These are phyloP conservation scores for Leptographium flavum DNA, from an alignment of 2,329 filamentous ascomycete species.

Conservation along the genomic window DNA sequence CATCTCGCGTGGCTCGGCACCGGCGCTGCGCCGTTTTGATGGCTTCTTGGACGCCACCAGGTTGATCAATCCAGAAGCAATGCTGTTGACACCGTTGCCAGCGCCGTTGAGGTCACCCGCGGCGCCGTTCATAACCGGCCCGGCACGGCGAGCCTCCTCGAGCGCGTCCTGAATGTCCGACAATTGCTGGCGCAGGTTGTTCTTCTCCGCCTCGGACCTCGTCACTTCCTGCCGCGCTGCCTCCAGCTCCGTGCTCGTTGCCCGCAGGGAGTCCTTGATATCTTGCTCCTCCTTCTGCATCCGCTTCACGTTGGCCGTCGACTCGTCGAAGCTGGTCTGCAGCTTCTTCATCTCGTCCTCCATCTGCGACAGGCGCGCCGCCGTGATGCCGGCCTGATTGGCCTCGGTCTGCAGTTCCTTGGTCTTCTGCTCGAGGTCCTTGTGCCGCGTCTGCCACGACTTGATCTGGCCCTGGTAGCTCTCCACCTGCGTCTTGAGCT, in stretches of 20 bases:
- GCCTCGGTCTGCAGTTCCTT: conserved; percentile 94
- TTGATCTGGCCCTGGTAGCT: conserved; percentile 94
- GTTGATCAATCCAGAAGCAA: conserved; percentile 58
- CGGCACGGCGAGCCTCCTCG: conserved; percentile 67
- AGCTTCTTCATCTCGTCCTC: conserved; percentile 93
- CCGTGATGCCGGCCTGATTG: conserved; percentile 92
- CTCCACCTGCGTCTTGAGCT: conserved; percentile 72
- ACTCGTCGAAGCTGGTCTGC: conserved; percentile 80
- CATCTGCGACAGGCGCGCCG: conserved; percentile 78
- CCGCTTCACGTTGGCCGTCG: conserved; percentile 76
- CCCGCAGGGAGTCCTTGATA: conserved; percentile 67
- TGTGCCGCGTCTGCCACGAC: conserved; percentile 88
- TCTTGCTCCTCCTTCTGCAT: conserved; percentile 89
- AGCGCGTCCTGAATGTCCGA: conserved; percentile 84
- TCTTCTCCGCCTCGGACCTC: conserved; percentile 72
- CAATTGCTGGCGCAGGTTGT: conserved; percentile 73
- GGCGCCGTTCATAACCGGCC: conserved; percentile 51
- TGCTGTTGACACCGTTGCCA: conserved; percentile 6
- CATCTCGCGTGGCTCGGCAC: conserved; percentile 67
- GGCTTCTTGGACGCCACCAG: conserved; percentile 86
- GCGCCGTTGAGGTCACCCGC: conserved; percentile 46
- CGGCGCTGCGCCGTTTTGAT: conserved; percentile 83
- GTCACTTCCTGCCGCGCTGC: conserved; percentile 59
- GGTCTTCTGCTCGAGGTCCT: conserved; percentile 72
- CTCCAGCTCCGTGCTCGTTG: conserved; percentile 70